Evolutionary conservation across 305 asterid species (phyloP).

Genomic region (Rubia tinctorum): DNA sequence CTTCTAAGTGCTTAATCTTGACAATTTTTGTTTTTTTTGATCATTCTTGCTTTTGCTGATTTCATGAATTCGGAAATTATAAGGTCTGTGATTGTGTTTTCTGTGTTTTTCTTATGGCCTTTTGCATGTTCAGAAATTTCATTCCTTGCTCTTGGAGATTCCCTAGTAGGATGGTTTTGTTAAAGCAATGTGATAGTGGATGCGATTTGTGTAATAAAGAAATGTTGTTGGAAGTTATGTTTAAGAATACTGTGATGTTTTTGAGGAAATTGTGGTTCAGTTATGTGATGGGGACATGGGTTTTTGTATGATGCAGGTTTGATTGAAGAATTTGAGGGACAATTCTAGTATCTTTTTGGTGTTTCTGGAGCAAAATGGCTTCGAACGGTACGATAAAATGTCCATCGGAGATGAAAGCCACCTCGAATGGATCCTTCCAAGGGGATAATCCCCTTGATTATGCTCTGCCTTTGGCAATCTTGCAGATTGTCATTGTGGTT

Average conservation of each 20-base stretch:
- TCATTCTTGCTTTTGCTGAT: neutral
- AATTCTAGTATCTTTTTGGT: conserved; percentile 22
- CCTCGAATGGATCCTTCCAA: conserved; percentile 79
- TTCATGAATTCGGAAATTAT: neutral
- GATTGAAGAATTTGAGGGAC: conserved; percentile 22
- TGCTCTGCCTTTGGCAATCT: conserved; percentile 72
- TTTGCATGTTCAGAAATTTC: neutral
- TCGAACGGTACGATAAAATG: conserved; percentile 36
- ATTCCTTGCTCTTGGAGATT: neutral
- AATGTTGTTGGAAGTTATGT: neutral
- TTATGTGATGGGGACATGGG: neutral
- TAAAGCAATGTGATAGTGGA: no score
- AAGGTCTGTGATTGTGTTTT: neutral
- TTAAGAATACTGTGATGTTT: neutral
- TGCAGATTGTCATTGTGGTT: conserved; percentile 73
- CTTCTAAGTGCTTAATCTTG: neutral
- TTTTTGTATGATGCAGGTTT: conserved; percentile 27
- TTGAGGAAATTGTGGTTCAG: neutral
- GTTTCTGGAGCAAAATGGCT: conserved; percentile 44
- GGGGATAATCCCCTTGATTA: conserved; percentile 74
- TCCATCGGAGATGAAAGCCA: conserved; percentile 69
- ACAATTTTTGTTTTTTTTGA: neutral
- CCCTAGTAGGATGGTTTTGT: neutral
- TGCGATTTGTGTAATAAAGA: neutral
- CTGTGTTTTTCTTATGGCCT: neutral